Conservation (phyloP, 2,329 filamentous ascomycete genomes). For the Drechslerella stenobrocha region DNA sequence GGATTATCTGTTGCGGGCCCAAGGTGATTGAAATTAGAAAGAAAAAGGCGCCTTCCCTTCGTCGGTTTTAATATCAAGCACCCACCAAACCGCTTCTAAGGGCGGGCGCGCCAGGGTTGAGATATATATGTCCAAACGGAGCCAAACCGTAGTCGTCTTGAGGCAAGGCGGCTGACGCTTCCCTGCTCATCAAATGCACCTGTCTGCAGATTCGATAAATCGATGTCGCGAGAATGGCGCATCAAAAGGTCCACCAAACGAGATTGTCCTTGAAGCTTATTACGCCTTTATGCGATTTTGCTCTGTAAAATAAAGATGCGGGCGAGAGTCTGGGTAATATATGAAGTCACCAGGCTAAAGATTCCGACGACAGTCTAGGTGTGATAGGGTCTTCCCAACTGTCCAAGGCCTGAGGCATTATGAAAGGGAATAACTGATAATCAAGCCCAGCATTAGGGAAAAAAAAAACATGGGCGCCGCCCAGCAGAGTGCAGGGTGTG, state of each 20-base stretch:
- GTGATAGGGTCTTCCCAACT: constrained; percentile 49
- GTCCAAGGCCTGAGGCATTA: constrained; percentile 49
- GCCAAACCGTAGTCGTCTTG: constrained; percentile 22
- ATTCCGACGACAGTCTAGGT: constrained; percentile 44
- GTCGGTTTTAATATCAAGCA: constrained; percentile 36
- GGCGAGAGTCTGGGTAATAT: constrained; percentile 49
- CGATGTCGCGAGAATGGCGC: constrained; percentile 48
- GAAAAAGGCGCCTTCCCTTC: constrained; percentile 35
- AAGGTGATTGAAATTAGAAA: constrained; percentile 19
- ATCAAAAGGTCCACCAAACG: constrained; percentile 25
- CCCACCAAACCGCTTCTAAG: constrained; percentile 21
- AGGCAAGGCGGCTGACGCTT: constrained; percentile 26
- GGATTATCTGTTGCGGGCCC: constrained; percentile 6
- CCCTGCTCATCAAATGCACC: constrained; percentile 28
- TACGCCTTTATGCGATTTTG: constrained; percentile 30
- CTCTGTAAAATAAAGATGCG: constrained; percentile 47
- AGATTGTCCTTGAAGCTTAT: constrained; percentile 13
- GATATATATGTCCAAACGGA: constrained; percentile 29
- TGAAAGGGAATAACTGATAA: constrained; percentile 48
- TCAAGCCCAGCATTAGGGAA: constrained; percentile 48
- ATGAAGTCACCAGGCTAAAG: constrained; percentile 45
- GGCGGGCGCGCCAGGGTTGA: constrained; percentile 33
- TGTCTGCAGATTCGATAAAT: constrained; percentile 31
- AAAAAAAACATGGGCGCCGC: constrained; percentile 39
- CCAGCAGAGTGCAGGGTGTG: constrained; percentile 28